Conservation (phyloP, 345 rosid genomes). For the Corchorus olitorius region DNA sequence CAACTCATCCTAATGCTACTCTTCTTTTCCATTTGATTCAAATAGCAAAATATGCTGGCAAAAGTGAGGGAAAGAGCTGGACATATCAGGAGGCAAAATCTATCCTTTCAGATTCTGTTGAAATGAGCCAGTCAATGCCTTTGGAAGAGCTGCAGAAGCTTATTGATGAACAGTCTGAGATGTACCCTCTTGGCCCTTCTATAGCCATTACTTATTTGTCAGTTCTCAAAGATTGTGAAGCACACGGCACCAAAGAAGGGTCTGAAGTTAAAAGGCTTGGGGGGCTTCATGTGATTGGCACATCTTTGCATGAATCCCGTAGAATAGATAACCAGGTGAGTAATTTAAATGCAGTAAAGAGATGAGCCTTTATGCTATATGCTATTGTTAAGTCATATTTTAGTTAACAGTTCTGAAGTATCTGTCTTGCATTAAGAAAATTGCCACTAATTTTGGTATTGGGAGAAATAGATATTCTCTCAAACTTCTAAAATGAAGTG, state of each 20-base stretch:
- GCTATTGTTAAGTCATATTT: conserved; percentile 6
- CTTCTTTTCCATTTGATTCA: conserved; percentile 28
- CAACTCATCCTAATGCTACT: conserved; percentile 24
- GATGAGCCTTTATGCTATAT: conserved; percentile 17
- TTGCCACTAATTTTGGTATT: background rate
- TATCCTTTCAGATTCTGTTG: conserved; percentile 68
- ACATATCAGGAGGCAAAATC: conserved; percentile 70
- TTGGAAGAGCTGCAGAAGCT: conserved; percentile 62
- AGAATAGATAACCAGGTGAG: conserved; percentile 96
- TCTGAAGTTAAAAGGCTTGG: conserved; percentile 93
- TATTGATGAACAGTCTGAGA: conserved; percentile 78
- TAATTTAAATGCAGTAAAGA: conserved; percentile 13
- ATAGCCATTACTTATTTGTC: conserved; percentile 86
- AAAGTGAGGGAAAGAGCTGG: conserved; percentile 89
- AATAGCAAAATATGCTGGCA: conserved; percentile 88
- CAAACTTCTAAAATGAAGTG: conserved; percentile 2
- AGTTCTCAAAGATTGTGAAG: conserved; percentile 86
- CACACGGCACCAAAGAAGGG: conserved; percentile 79
- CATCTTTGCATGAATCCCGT: conserved; percentile 95
- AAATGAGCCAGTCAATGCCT: conserved; percentile 76
- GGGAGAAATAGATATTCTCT: background rate
- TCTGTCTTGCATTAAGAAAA: background rate
- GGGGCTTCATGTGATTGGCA: conserved; percentile 95
- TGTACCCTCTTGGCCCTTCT: conserved; percentile 90
- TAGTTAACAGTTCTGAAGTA: conserved; percentile 15